These are phyloP conservation scores for Carex arenaria DNA, from an alignment of 202 grass and related monocot species.

Conservation along the genomic window DNA sequence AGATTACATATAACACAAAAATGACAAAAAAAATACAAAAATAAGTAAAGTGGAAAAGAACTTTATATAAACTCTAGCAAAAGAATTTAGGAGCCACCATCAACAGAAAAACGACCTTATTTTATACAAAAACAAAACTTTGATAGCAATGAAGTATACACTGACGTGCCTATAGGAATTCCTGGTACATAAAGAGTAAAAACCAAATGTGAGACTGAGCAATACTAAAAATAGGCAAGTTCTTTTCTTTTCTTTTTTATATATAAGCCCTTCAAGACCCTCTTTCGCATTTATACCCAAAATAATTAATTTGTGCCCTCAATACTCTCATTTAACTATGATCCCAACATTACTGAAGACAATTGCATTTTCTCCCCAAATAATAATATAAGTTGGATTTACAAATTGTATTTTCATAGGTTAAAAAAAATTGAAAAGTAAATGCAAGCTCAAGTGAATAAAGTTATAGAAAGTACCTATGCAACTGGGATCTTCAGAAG, in stretches of 20 bases:
- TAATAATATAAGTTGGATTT: not conserved
- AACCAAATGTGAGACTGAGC: not conserved
- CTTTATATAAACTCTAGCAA: slow-evolving; percentile 10
- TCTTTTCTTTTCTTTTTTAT: not conserved
- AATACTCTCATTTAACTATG: not conserved
- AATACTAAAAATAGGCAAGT: not conserved
- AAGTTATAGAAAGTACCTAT: slow-evolving; percentile 49
- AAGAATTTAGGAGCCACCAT: not conserved
- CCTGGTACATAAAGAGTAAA: slow-evolving; percentile 3
- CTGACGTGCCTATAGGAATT: slow-evolving; percentile 1
- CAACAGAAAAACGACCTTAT: not conserved
- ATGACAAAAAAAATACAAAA: slow-evolving; percentile 8
- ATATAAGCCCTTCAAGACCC: not conserved
- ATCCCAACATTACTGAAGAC: slow-evolving; percentile 2
- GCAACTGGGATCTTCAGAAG: slow-evolving; percentile 64
- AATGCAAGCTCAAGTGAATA: not conserved
- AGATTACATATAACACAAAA: slow-evolving; percentile 18
- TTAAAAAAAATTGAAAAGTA: not conserved
- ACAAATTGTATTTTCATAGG: not conserved
- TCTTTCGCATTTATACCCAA: not conserved
- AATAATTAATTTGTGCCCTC: not conserved
- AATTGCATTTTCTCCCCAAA: not conserved
- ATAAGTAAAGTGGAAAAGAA: slow-evolving; percentile 5
- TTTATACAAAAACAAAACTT: slow-evolving; percentile 24
- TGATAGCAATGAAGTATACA: slow-evolving; percentile 3